Percentiles rank a stretch among this genome's conserved stretches.
Conservation (phyloP, 805 yeast species). For the Wickerhamiella siamensis region DNA sequence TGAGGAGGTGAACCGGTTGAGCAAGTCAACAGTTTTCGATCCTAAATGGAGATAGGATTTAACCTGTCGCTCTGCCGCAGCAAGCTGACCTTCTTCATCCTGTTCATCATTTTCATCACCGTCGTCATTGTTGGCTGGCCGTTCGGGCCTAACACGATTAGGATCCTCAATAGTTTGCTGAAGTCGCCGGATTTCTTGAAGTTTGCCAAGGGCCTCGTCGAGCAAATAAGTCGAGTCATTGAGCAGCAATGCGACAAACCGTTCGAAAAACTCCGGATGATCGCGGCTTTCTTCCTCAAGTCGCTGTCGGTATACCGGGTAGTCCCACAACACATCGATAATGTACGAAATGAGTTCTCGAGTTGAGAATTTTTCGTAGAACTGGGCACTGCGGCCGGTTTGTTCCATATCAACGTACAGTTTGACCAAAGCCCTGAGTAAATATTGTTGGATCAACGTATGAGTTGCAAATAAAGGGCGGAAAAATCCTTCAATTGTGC, state of each 20-base stretch:
- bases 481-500: slow-evolving; percentile 46
- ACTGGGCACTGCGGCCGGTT: slow-evolving; percentile 89
- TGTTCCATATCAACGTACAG: slow-evolving; percentile 90
- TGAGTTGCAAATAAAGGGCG: slow-evolving; percentile 49
- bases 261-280: slow-evolving; percentile 71
- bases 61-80: slow-evolving; percentile 59
- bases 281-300: slow-evolving; percentile 50
- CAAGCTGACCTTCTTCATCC: slow-evolving; percentile 37
- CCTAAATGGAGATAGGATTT: slow-evolving; percentile 69
- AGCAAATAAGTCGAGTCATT: slow-evolving; percentile 85
- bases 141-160: neutral
- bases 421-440: slow-evolving; percentile 72
- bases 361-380: slow-evolving; percentile 87
- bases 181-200: slow-evolving; percentile 60
- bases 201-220: slow-evolving; percentile 76
- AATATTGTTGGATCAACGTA: slow-evolving; percentile 43
- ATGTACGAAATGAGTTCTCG: slow-evolving; percentile 77
- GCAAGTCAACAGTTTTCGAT: slow-evolving; percentile 65
- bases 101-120: slow-evolving; percentile 34
- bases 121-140: slow-evolving; percentile 24
- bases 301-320: slow-evolving; percentile 51
- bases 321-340: slow-evolving; percentile 70
- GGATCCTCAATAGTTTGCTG: slow-evolving; percentile 40
- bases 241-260: slow-evolving; percentile 87
- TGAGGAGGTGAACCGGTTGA: slow-evolving; percentile 69